Percentiles rank a stretch among this genome's conserved stretches.
These are phyloP conservation scores for Ophiostoma angusticollis DNA, from an alignment of 2,329 filamentous ascomycete genomes.

Conservation along the genomic window DNA sequence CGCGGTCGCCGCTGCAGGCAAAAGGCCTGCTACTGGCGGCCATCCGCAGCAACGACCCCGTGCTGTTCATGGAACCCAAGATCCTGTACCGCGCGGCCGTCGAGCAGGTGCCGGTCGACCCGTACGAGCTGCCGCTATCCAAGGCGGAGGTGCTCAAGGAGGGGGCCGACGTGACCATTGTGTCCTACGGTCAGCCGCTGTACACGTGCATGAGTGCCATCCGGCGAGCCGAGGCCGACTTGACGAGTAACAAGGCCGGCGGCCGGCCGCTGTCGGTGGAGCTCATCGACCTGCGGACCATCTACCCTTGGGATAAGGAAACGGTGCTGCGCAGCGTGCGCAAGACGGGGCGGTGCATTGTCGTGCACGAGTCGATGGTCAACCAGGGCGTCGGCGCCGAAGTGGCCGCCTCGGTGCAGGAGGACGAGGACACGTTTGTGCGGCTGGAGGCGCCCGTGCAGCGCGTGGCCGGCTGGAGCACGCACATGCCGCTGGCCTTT, in stretches of 20 bases:
- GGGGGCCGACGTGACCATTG: constrained; percentile 67
- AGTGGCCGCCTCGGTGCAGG: constrained; percentile 77
- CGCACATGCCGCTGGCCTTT: constrained; percentile 65
- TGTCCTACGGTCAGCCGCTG: constrained; percentile 81
- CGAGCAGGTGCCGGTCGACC: constrained; percentile 72
- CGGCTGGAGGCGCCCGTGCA: constrained; percentile 74
- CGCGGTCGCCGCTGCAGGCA: constrained; percentile 72
- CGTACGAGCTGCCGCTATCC: constrained; percentile 73
- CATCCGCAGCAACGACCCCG: constrained; percentile 72
- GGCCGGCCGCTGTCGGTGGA: constrained; percentile 70
- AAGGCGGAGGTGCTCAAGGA: constrained; percentile 75
- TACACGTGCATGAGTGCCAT: constrained; percentile 75
- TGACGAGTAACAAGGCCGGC: constrained; percentile 37
- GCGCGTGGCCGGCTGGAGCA: constrained; percentile 80
- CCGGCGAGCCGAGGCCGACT: constrained; percentile 58
- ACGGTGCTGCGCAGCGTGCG: constrained; percentile 69
- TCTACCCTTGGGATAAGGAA: constrained; percentile 85
- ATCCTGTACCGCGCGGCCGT: constrained; percentile 83
- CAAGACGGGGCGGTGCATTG: constrained; percentile 75
- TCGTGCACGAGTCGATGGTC: constrained; percentile 87
- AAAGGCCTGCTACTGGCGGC: constrained; percentile 72
- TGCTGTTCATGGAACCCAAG: constrained; percentile 90
- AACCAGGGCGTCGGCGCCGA: constrained; percentile 84
- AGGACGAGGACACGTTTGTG: constrained; percentile 61
- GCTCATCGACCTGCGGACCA: constrained; percentile 73